These are phyloP conservation scores for Wickerhamomyces chambardii DNA, from an alignment of 805 yeast genomes.

Conservation along the genomic window DNA sequence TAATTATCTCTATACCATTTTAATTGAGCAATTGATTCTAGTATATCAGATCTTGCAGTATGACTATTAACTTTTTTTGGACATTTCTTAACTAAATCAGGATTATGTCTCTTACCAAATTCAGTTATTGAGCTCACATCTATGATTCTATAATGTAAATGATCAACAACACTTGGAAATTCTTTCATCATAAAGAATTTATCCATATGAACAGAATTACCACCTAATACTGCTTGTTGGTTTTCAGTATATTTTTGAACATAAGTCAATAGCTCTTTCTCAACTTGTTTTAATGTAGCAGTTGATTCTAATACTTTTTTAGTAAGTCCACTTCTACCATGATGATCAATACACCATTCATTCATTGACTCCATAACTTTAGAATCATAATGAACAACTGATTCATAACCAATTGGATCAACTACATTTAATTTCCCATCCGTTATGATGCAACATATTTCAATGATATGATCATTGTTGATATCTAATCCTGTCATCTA, in stretches of 20 bases:
- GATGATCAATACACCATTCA: constrained; percentile 84
- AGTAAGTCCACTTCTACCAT: constrained; percentile 68
- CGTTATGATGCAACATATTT: constrained; percentile 85
- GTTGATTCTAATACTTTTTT: constrained; percentile 50
- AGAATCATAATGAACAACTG: constrained; percentile 65
- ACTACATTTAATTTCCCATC: constrained; percentile 69
- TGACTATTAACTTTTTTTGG: constrained; percentile 69
- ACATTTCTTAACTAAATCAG: constrained; percentile 38
- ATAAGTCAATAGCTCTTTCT: constrained; percentile 54
- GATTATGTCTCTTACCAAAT: constrained; percentile 70
- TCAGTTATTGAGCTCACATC: constrained; percentile 90
- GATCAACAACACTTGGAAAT: constrained; percentile 65
- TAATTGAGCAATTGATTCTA: constrained; percentile 82
- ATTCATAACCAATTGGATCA: constrained; percentile 69
- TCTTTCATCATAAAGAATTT: constrained; percentile 75
- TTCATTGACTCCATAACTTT: constrained; percentile 62
- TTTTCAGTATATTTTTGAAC: constrained; percentile 44
- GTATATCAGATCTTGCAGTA: constrained; percentile 82
- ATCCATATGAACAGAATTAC: constrained; percentile 91
- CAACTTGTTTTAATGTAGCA: constrained; percentile 52
- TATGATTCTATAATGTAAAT: constrained; percentile 65
- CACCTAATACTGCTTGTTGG: constrained; percentile 69
- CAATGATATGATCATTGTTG: constrained; percentile 77
- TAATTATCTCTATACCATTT: constrained; percentile 69
- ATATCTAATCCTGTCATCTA: constrained; percentile 89